These are phyloP conservation scores for Tylopilus plumbeoviolaceoides DNA, from an alignment of 768 basidiomycete genomes.

Conservation along the genomic window DNA sequence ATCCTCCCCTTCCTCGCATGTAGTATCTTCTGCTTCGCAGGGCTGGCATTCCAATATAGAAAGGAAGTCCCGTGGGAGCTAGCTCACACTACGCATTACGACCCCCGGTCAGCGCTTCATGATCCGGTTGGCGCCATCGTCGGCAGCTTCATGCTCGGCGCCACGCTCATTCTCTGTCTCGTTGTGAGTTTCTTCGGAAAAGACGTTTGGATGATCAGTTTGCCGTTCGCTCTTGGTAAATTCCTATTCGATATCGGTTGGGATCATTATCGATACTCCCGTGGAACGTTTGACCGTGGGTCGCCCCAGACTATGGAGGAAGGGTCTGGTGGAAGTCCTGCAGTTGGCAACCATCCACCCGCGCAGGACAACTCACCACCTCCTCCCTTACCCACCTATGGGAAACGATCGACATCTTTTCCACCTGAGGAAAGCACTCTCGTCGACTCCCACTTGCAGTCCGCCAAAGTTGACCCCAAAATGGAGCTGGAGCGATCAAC, in stretches of 20 bases:
- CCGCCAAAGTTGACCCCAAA: neutral
- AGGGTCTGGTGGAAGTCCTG: neutral
- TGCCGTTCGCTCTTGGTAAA: slow-evolving; percentile 76
- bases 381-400: neutral
- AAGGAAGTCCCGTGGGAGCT: slow-evolving; percentile 51
- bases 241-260: slow-evolving; percentile 61
- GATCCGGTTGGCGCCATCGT: slow-evolving; percentile 75
- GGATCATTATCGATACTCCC: slow-evolving; percentile 48
- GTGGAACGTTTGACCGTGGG: slow-evolving; percentile 13
- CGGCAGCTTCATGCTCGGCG: slow-evolving; percentile 61
- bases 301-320: neutral
- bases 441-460: neutral
- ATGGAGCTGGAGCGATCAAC: no score
- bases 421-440: neutral
- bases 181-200: slow-evolving; percentile 72
- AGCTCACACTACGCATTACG: slow-evolving; percentile 32
- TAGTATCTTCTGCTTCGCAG: slow-evolving; percentile 56
- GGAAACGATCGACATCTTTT: neutral
- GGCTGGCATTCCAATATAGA: slow-evolving; percentile 57
- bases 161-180: slow-evolving; percentile 70
- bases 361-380: neutral
- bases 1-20: slow-evolving; percentile 77
- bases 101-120: slow-evolving; percentile 59
- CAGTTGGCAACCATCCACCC: neutral
- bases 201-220: slow-evolving; percentile 81